Evolutionary conservation across 2,329 filamentous ascomycete genomes (phyloP).

Genomic region (Paecilomyces formosus): DNA sequence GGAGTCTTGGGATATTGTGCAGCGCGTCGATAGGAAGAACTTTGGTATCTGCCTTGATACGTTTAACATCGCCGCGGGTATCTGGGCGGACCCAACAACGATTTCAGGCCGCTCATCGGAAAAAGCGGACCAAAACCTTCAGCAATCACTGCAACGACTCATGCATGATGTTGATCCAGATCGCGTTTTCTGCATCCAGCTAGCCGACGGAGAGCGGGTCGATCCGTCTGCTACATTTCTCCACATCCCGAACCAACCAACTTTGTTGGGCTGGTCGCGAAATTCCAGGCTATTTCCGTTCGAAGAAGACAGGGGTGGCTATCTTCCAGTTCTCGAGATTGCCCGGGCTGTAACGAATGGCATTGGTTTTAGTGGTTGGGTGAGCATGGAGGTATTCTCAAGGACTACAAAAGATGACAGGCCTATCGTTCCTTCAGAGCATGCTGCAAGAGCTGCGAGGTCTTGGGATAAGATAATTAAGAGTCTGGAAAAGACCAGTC

Average conservation of each 20-base stretch:
- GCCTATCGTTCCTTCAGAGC: background rate
- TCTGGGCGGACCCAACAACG: conserved; percentile 60
- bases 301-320: conserved; percentile 53
- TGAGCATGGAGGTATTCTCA: background rate
- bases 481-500: background rate
- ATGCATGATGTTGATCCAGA: conserved; percentile 46
- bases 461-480: background rate
- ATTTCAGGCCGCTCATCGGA: conserved; percentile 39
- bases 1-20: conserved; percentile 59
- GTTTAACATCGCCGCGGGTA: conserved; percentile 65
- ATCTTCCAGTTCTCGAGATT: background rate
- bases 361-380: background rate
- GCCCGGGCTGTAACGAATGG: background rate
- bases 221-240: conserved; percentile 45
- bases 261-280: conserved; percentile 67
- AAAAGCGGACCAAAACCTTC: conserved; percentile 49
- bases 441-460: background rate
- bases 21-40: conserved; percentile 57
- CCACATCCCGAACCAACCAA: conserved; percentile 50
- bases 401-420: background rate
- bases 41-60: conserved; percentile 70
- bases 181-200: conserved; percentile 67
- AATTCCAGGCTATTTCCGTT: conserved; percentile 66
- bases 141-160: conserved; percentile 48
- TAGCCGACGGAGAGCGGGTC: conserved; percentile 65